Percentiles rank a stretch among this genome's conserved stretches.
Evolutionary conservation across 1,284 basidiomycete species (phyloP).

Genomic region (Schizophyllum commune): DNA sequence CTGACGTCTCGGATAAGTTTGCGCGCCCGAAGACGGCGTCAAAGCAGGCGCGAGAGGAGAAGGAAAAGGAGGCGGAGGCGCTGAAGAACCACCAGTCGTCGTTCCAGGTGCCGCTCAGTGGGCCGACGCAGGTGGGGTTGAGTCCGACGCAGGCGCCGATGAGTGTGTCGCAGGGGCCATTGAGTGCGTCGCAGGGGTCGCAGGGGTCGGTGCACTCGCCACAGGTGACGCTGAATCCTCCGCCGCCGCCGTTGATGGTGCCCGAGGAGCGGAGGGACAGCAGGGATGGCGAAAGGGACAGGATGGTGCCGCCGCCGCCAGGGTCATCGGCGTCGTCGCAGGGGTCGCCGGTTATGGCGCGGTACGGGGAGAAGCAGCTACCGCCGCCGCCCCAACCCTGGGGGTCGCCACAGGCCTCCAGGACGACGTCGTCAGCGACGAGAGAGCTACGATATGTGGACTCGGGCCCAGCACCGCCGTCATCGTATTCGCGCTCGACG

Average conservation of each 20-base stretch:
- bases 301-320: neutral
- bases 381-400: too few relatives aligned
- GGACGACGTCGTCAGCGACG: neutral
- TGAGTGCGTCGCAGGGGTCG: too few relatives aligned
- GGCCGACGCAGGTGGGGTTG: too few relatives aligned
- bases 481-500: neutral
- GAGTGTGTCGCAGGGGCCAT: too few relatives aligned
- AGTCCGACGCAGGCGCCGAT: too few relatives aligned
- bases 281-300: neutral
- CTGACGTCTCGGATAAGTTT: neutral
- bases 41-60: neutral
- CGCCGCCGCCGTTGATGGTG: neutral
- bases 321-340: neutral
- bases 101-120: neutral
- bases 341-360: neutral
- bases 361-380: neutral
- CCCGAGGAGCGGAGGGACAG: neutral
- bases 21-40: neutral
- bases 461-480: neutral
- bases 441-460: neutral
- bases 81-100: neutral
- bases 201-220: too few relatives aligned
- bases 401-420: neutral
- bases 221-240: too few relatives aligned
- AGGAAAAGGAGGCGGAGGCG: neutral